phyloP scores from a whole-genome alignment of 2,329 filamentous ascomycete genomes.

The Aspergillus ochraceoroseus region DNA sequence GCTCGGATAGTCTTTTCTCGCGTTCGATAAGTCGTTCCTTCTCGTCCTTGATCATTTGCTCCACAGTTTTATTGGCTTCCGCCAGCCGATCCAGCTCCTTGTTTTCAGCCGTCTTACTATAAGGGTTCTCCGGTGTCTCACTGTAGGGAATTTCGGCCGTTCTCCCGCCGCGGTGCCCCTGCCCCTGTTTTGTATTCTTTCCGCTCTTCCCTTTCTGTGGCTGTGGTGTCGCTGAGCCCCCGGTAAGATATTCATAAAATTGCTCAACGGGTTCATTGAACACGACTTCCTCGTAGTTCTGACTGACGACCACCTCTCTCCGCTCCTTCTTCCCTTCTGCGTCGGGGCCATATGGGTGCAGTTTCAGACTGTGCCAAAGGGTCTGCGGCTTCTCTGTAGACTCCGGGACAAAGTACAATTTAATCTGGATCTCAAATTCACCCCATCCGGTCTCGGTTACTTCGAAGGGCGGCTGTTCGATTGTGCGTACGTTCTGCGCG shows the following conservation, averaged over 20 bases:
- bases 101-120: constrained; percentile 65
- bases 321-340: constrained; percentile 68
- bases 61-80: constrained; percentile 56
- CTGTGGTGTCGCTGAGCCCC: constrained; percentile 50
- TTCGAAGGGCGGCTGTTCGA: constrained; percentile 76
- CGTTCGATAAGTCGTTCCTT: constrained; percentile 58
- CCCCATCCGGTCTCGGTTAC: constrained; percentile 95
- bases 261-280: constrained; percentile 96
- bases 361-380: constrained; percentile 84
- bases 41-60: constrained; percentile 59
- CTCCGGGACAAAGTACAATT: constrained; percentile 86
- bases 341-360: constrained; percentile 80
- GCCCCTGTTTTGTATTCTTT: constrained; percentile 49
- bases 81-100: constrained; percentile 62
- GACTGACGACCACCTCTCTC: constrained; percentile 63
- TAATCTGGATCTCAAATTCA: constrained; percentile 94
- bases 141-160: constrained; percentile 70
- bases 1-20: constrained; percentile 56
- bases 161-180: constrained; percentile 52
- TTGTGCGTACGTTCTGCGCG: constrained; percentile 78
- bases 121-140: constrained; percentile 64
- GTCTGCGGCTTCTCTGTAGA: constrained; percentile 90
- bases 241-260: constrained; percentile 82
- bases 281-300: constrained; percentile 87
- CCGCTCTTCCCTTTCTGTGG: constrained; percentile 57